Evolutionary conservation across 176 grass and related monocot genomes (phyloP).

Genomic region (Tillandsia fasciculata): DNA sequence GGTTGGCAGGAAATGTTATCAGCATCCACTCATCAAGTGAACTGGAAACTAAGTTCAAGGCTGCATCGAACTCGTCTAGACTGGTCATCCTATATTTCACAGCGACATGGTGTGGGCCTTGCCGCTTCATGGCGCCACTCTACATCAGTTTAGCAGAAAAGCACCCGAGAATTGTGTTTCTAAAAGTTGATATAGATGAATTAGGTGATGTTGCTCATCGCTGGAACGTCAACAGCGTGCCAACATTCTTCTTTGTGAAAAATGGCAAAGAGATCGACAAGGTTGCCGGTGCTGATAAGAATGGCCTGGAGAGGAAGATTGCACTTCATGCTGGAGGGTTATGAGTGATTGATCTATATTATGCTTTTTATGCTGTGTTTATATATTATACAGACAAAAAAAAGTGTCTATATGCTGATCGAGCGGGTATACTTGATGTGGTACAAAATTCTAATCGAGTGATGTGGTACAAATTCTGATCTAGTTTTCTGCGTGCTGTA

Average conservation of each 20-base stretch:
- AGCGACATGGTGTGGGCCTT: slow-evolving; percentile 61
- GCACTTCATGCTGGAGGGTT: slow-evolving; percentile 23
- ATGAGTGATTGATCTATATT: slow-evolving; percentile 9
- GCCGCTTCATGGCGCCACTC: slow-evolving; percentile 53
- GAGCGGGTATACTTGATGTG: too few species aligned
- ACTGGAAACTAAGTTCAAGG: slow-evolving; percentile 32
- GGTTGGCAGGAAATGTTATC: slow-evolving; percentile 28
- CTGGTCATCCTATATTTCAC: slow-evolving; percentile 61
- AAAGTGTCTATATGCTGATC: too few species aligned
- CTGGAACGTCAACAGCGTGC: slow-evolving; percentile 57
- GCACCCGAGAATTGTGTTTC: slow-evolving; percentile 39
- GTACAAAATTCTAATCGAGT: too few species aligned
- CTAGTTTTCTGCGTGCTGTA: too few species aligned
- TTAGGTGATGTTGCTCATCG: slow-evolving; percentile 26
- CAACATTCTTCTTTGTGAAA: slow-evolving; percentile 58
- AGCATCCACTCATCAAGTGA: slow-evolving; percentile 39
- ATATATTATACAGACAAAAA: too few species aligned
- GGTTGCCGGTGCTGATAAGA: slow-evolving; percentile 53
- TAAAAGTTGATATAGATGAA: slow-evolving; percentile 66
- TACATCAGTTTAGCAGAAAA: slow-evolving; percentile 53
- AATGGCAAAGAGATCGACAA: slow-evolving; percentile 54
- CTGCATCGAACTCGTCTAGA: slow-evolving; percentile 29
- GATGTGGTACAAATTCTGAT: too few species aligned
- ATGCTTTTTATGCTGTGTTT: neutral
- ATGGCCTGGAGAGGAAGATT: slow-evolving; percentile 42